A percentile compares a stretch with the other conserved stretches of the same genome.
Evolutionary conservation across 371 early-diverging fungal species (phyloP).

Genomic region (Vairimorpha ceranae): DNA sequence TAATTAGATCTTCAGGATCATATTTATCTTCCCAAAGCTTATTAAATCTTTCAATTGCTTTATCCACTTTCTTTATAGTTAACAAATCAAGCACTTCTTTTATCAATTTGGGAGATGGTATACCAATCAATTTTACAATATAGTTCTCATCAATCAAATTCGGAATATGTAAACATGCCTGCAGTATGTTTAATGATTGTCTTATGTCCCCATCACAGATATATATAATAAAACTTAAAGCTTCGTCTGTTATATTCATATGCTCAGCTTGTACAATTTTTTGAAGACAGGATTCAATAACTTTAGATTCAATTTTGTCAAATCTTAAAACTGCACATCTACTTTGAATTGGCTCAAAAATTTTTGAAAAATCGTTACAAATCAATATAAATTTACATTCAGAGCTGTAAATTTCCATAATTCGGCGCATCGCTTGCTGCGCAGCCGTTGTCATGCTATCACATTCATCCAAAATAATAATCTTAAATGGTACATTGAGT

Average conservation of each 20-base stretch:
- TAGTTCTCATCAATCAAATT: slow-evolving; percentile 17
- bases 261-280: slow-evolving; percentile 76
- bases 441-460: slow-evolving; percentile 66
- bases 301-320: slow-evolving; percentile 69
- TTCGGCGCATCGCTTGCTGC: slow-evolving; percentile 81
- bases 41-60: slow-evolving; percentile 44
- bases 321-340: slow-evolving; percentile 88
- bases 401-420: slow-evolving; percentile 85
- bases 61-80: slow-evolving; percentile 29
- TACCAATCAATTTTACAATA: slow-evolving; percentile 49
- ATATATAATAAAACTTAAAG: slow-evolving; percentile 77
- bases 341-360: slow-evolving; percentile 96
- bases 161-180: slow-evolving; percentile 61
- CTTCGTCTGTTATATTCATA: slow-evolving; percentile 60
- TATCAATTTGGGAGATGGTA: slow-evolving; percentile 51
- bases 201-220: slow-evolving; percentile 96
- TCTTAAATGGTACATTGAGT: slow-evolving; percentile 65
- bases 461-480: slow-evolving; percentile 93
- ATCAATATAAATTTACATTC: slow-evolving; percentile 92
- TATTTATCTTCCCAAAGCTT: slow-evolving; percentile 50
- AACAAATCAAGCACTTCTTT: slow-evolving; percentile 22
- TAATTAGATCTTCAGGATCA: slow-evolving; percentile 52
- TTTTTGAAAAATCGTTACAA: slow-evolving; percentile 87
- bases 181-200: slow-evolving; percentile 90
- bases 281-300: slow-evolving; percentile 70